These are phyloP conservation scores for Pichia gijzeniarum DNA, from an alignment of 805 yeast genomes.

Conservation along the genomic window DNA sequence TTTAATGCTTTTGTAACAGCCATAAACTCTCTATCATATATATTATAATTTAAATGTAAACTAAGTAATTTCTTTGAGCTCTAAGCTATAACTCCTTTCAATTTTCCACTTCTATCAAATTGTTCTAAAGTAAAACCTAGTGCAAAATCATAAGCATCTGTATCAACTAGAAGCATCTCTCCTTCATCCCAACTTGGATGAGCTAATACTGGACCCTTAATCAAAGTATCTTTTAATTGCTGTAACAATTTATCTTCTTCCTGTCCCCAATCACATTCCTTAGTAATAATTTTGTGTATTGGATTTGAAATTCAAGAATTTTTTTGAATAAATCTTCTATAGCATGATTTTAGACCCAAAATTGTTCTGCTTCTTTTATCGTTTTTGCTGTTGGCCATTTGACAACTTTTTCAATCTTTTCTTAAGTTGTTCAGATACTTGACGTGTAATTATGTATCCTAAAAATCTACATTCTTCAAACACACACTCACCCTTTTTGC, in stretches of 20 bases:
- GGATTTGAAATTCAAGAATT: not conserved
- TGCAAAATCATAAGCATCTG: slow-evolving; percentile 6
- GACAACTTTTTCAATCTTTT: not conserved
- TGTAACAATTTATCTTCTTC: no score
- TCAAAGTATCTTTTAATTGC: no score
- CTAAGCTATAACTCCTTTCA: slow-evolving; percentile 2
- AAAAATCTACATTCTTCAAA: not conserved
- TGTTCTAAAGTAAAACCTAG: slow-evolving; percentile 6
- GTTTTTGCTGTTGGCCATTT: slow-evolving; percentile 1
- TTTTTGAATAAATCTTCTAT: not conserved
- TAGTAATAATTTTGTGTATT: not conserved
- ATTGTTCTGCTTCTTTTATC: not conserved
- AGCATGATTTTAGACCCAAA: not conserved
- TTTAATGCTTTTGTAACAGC: slow-evolving; percentile 3
- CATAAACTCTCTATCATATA: slow-evolving; percentile 2
- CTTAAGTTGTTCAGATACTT: not conserved
- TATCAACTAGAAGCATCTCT: not conserved
- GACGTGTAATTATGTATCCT: not conserved
- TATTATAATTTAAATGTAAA: not conserved
- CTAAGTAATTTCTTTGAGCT: slow-evolving; percentile 1
- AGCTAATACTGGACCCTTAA: not conserved
- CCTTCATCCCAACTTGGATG: not conserved
- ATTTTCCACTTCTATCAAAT: not conserved
- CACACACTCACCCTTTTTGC: not conserved
- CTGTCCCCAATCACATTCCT: not conserved